Evolutionary conservation across 805 yeast genomes (phyloP), one percentile per base, ranked within the genome.

Genomic region (Yamadazyma sp.): DNA sequence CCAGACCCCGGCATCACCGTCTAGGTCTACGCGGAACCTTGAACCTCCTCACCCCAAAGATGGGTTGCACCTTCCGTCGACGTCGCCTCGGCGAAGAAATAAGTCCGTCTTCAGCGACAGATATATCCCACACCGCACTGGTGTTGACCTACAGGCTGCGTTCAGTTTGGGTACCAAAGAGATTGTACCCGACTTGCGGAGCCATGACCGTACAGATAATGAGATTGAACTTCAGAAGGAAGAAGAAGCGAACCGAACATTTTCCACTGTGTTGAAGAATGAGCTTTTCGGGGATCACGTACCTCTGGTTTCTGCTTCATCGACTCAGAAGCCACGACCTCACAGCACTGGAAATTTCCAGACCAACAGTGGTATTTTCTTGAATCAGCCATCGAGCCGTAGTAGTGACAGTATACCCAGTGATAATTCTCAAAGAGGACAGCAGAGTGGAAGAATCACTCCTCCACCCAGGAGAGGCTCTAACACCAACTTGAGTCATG

Each of bases 211-310:
- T 13, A 40, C 42, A 42, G 80, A 75, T 35, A 73, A 73, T 47
- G 95, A 84, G 49, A 64, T 83, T 15, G 93, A 85, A 45, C 65
- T 70, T 25, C 74, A 81, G 46, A 71, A 79, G 46, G 87, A 81
- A 53, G 83, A 82, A 48, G 95, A 86, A 53, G 96, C 96, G 4
- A 86, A 86, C 55, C 69, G 84, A 46, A 86, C 95, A 0, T 93
- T 90, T 60, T 82, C 90, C 38, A 80, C 91, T 0, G 85, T 93
- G 2, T 64, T 93, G 32, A 84, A 85, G 50, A 85, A 95, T 22
- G 99, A 93, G 58, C 64, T 93, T 23, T 93, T 93, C 67, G 98
- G 97, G 11, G 93, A 84, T 54, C 78, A 84, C 44, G 78, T 87
- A 3, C 87, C 90, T 4, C 59, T 60, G 65, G 70, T 71, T 8